Evolutionary conservation across 2,329 filamentous ascomycete species (phyloP), one percentile per base, ranked within the genome.

Genomic region (Alternaria solani): DNA sequence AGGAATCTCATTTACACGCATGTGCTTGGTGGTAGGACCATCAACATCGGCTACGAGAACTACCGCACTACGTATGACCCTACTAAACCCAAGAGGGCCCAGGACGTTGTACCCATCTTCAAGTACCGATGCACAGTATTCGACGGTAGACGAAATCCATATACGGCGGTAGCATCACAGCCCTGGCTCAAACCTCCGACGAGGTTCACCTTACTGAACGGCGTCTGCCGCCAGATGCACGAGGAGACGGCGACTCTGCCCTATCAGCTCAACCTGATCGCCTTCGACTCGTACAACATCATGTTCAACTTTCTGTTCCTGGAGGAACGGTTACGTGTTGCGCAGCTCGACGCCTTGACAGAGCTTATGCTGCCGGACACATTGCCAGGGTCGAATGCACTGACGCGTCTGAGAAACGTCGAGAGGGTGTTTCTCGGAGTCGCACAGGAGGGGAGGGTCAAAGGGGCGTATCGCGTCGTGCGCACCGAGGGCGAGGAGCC

Each of bases 221-320:
- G 53, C 14, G 63, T 76, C 8, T 74, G 72, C 51, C 70, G 73
- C 9, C 74, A 76, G 44, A 51, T 76, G 14, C 73, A 75, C 38
- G 23, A 64, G 23, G 74, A 77, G 60, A 75, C 74, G 5, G 66
- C 68, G 16, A 54, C 46, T 4, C 42, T 77, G 8, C 73, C 73
- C 0, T 76, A 69, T 43, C 61, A 64, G 41, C 59, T 72, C 5
- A 75, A 73, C 41, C 25, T 52, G 4, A 63, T 75, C 16, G 64
- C 61, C 6, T 75, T 77, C 44, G 57, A 49, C 14, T 64, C 61
- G 3, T 38, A 69, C 36, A 66, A 65, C 39, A 62, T 60, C 47
- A 67, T 75, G 69, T 63, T 71, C 54, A 75, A 76, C 42, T 75
- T 75, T 38, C 12, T 76, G 16, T 54, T 67, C 16, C 34, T 68